Evolutionary conservation across 2,329 filamentous ascomycete species (phyloP).

Genomic region (Diaporthe capsici): DNA sequence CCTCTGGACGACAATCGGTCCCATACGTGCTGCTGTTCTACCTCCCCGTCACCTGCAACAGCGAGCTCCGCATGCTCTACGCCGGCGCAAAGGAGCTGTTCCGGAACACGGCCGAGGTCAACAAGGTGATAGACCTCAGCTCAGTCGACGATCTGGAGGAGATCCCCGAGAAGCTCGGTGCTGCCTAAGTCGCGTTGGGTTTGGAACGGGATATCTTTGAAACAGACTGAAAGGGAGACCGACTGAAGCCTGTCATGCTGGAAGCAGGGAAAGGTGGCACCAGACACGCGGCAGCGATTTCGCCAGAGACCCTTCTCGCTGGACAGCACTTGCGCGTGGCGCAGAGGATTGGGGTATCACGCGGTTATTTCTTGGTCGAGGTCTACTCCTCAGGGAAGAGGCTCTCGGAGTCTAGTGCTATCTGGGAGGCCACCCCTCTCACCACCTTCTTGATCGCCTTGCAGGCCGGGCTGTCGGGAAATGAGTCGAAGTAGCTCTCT

Average conservation of each 20-base stretch:
- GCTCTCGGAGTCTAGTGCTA: slow-evolving; percentile 73
- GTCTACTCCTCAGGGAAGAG: slow-evolving; percentile 61
- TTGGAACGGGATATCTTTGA: background rate
- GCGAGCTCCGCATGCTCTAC: slow-evolving; percentile 91
- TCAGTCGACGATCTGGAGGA: slow-evolving; percentile 84
- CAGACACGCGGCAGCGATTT: background rate
- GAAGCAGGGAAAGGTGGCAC: background rate
- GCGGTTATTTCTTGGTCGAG: slow-evolving; percentile 11
- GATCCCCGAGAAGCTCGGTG: slow-evolving; percentile 76
- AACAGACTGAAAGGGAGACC: slow-evolving; percentile 9
- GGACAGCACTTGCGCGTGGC: slow-evolving; percentile 24
- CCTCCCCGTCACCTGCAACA: slow-evolving; percentile 91
- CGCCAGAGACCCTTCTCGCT: background rate
- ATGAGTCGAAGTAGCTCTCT: slow-evolving; percentile 96
- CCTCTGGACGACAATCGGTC: slow-evolving; percentile 86
- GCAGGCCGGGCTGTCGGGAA: slow-evolving; percentile 93
- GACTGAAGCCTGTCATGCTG: background rate
- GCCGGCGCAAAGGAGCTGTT: slow-evolving; percentile 96
- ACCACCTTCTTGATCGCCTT: slow-evolving; percentile 86
- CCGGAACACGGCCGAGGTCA: slow-evolving; percentile 93
- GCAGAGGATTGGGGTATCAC: slow-evolving; percentile 37
- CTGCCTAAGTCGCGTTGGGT: slow-evolving; percentile 46
- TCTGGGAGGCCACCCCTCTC: slow-evolving; percentile 74
- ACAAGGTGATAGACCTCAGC: slow-evolving; percentile 87
- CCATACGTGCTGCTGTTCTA: slow-evolving; percentile 97